These are phyloP conservation scores for Ilex aquifolium DNA, from an alignment of 257 asterid species.

Conservation along the genomic window DNA sequence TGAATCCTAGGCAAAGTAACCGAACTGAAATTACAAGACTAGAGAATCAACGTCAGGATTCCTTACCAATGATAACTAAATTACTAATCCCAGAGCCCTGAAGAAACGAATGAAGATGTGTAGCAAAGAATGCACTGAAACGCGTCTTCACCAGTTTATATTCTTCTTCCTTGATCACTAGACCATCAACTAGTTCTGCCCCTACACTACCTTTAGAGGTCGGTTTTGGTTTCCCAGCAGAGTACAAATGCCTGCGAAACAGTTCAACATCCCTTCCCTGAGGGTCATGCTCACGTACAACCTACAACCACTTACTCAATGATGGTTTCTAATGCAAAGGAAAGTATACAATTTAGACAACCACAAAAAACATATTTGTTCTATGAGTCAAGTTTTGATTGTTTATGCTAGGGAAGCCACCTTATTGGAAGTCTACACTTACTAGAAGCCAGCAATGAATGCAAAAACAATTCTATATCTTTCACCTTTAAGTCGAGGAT, in stretches of 20 bases:
- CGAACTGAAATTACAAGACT: background rate
- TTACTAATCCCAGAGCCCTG: conserved; percentile 48
- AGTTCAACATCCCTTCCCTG: conserved; percentile 80
- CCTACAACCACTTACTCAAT: conserved; percentile 29
- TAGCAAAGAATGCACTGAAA: conserved; percentile 84
- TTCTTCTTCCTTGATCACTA: conserved; percentile 60
- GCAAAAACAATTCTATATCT: too few species aligned
- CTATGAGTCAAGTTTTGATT: too few species aligned
- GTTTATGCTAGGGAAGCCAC: too few species aligned
- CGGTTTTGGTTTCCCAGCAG: conserved; percentile 58
- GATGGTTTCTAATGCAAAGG: background rate
- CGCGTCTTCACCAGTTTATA: conserved; percentile 88
- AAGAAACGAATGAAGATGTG: conserved; percentile 74
- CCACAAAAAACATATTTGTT: too few species aligned
- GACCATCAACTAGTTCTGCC: conserved; percentile 78
- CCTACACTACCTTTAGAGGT: conserved; percentile 69
- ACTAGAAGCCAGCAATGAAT: too few species aligned
- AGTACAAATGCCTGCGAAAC: conserved; percentile 57
- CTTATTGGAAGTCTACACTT: too few species aligned
- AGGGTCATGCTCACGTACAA: conserved; percentile 87
- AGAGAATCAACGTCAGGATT: background rate
- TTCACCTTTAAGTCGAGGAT: too few species aligned
- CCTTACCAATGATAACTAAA: conserved; percentile 59
- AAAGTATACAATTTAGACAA: background rate
- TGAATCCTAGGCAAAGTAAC: background rate